Conservation (phyloP, 2,329 filamentous ascomycete species). For the Colletotrichum sp. region DNA sequence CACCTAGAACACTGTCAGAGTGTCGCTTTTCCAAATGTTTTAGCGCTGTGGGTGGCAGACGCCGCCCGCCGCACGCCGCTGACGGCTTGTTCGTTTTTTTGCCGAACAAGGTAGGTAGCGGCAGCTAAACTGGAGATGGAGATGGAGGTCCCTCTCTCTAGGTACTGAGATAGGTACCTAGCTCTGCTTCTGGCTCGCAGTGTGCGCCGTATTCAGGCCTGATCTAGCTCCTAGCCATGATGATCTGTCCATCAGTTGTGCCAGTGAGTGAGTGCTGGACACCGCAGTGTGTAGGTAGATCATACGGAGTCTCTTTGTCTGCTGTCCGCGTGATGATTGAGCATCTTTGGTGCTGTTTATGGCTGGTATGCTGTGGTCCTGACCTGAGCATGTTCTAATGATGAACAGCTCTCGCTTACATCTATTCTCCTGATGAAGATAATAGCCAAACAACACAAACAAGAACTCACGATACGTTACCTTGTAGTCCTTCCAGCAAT, state of each 20-base stretch:
- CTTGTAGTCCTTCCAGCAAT: neutral
- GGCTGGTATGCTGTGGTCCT: neutral
- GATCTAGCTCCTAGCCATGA: neutral
- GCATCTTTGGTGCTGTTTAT: neutral
- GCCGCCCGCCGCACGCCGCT: neutral
- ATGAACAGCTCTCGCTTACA: neutral
- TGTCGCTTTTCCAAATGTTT: conserved; percentile 6
- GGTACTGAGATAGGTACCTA: no score
- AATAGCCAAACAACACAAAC: neutral
- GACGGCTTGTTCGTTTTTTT: neutral
- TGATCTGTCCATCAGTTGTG: neutral
- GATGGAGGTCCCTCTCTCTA: neutral
- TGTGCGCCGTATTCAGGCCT: neutral
- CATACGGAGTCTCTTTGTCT: neutral
- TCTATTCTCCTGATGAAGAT: neutral
- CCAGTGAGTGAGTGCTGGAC: neutral
- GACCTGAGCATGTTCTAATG: neutral
- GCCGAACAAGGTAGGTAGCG: neutral
- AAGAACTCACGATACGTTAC: neutral
- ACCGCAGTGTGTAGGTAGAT: no score
- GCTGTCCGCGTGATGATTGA: neutral
- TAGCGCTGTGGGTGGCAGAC: conserved; percentile 1
- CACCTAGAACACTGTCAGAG: neutral
- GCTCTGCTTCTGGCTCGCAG: neutral
- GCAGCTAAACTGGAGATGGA: neutral